These are phyloP conservation scores for Cunninghamia lanceolata DNA, from an alignment of 75 land plant genomes.

Conservation along the genomic window DNA sequence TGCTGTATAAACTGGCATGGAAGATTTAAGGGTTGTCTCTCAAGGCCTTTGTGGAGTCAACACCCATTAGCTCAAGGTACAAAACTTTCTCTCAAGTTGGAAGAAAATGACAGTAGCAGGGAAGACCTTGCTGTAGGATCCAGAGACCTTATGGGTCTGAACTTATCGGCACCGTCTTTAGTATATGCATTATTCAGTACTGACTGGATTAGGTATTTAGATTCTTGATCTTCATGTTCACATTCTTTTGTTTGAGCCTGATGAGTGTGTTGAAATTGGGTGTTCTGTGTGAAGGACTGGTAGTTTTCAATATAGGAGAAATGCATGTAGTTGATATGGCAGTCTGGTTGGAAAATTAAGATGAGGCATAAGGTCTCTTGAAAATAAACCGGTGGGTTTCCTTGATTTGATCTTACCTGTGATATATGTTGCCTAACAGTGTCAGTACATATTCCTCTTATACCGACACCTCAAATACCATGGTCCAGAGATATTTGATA, in stretches of 20 bases:
- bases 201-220: background rate
- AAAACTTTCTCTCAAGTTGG: background rate
- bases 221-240: background rate
- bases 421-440: too few relatives aligned
- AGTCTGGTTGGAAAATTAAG: background rate
- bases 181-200: background rate
- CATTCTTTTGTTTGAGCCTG: background rate
- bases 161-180: background rate
- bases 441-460: too few relatives aligned
- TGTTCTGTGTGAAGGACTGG: background rate
- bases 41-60: constrained; percentile 53
- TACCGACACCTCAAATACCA: too few relatives aligned
- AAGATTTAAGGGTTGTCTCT: constrained; percentile 51
- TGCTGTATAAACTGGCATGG: constrained; percentile 39
- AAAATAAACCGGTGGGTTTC: background rate
- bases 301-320: background rate
- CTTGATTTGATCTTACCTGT: too few relatives aligned
- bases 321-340: background rate
- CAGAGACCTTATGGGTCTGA: background rate
- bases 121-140: background rate
- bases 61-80: constrained; percentile 60
- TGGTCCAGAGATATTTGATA: too few relatives aligned
- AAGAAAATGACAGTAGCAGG: background rate
- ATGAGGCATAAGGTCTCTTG: background rate
- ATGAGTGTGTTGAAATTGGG: background rate